Conservation (phyloP, 2,329 filamentous ascomycete genomes). For the Phialophora tarda region DNA sequence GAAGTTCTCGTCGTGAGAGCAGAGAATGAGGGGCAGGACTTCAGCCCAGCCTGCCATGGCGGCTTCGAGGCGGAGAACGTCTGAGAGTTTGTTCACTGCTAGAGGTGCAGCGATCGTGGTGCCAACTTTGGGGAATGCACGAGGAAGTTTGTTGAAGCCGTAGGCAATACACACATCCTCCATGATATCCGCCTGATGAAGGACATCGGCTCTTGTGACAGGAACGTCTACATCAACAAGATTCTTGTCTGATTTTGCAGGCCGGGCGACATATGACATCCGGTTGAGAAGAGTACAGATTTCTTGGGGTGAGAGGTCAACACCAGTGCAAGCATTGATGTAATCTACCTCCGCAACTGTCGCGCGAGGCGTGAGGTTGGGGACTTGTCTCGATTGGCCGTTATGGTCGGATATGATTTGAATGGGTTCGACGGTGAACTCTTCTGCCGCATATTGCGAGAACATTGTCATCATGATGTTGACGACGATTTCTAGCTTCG, state of each 20-base stretch:
- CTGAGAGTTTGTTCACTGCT: constrained; percentile 89
- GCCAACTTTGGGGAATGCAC: constrained; percentile 82
- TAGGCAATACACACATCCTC: constrained; percentile 97
- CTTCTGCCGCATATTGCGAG: constrained; percentile 83
- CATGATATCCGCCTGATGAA: constrained; percentile 98
- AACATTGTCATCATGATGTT: constrained; percentile 99
- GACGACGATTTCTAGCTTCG: constrained; percentile 93
- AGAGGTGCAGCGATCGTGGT: constrained; percentile 86
- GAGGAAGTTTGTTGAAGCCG: constrained; percentile 94
- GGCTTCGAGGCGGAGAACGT: constrained; percentile 86
- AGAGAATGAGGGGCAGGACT: constrained; percentile 93
- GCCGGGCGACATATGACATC: constrained; percentile 85
- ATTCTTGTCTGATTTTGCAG: constrained; percentile 71
- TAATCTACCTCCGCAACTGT: constrained; percentile 88
- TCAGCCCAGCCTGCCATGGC: constrained; percentile 97
- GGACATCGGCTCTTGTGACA: constrained; percentile 87
- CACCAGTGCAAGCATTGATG: constrained; percentile 89
- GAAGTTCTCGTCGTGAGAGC: constrained; percentile 98
- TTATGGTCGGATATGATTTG: constrained; percentile 94
- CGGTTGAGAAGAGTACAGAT: constrained; percentile 81
- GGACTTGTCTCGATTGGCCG: constrained; percentile 77
- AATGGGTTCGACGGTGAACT: constrained; percentile 91
- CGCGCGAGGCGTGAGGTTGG: constrained; percentile 75
- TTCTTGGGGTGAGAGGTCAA: constrained; percentile 73
- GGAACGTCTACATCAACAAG: constrained; percentile 83